Evolutionary conservation across 768 basidiomycete species (phyloP), one percentile per base, ranked within the genome.

Genomic region (Brasilioporus rufonigricans): DNA sequence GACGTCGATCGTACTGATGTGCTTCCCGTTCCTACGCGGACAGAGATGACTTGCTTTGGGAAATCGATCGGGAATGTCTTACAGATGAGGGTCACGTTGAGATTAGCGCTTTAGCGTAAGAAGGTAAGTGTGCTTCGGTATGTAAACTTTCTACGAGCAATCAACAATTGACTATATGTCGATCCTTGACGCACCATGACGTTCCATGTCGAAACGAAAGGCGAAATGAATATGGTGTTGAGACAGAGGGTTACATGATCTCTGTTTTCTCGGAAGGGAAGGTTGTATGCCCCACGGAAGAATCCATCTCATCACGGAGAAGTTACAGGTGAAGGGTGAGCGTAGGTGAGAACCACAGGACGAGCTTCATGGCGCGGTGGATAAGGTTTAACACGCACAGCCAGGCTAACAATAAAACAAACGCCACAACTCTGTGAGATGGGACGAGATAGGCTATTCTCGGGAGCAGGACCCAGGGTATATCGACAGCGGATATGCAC

Each of bases 1-100:
- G 65, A 57, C 41, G 60, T 63, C 66, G 66, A 66, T 67, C 66
- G 41, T 19, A 9, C 27, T 58, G 55, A 67, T 60, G 38, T 23
- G 32, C 54, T 56, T 62, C 56, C 43, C 16, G 27, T 59, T 65
- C 55, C 56, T 62, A 31, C 60, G 45, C 19, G 41, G 23, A 19
- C 54, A 62, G 54, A 58, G 58, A 44, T 53, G 38, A 52, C 48
- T 65, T 51, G 50, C 46, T 58, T 65, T 66, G 45, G 61, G 50
- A 58, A 61, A 27, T 38, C 36, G 58, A 63, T 54, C 56, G 48
- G 49, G 24, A 49, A 44, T 32, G 44, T 58, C 52, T 35, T 38
- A 39, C 24, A 39, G 40, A 43, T 26, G 57, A 49, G 29, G 39
- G 24, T 47, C 38, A 61, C 48, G 40, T 56, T 55, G 58, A 41